A percentile compares a stretch with the other conserved stretches of the same genome.
These are phyloP conservation scores for Leccinum fallax DNA, from an alignment of 1,284 basidiomycete genomes.

Conservation along the genomic window DNA sequence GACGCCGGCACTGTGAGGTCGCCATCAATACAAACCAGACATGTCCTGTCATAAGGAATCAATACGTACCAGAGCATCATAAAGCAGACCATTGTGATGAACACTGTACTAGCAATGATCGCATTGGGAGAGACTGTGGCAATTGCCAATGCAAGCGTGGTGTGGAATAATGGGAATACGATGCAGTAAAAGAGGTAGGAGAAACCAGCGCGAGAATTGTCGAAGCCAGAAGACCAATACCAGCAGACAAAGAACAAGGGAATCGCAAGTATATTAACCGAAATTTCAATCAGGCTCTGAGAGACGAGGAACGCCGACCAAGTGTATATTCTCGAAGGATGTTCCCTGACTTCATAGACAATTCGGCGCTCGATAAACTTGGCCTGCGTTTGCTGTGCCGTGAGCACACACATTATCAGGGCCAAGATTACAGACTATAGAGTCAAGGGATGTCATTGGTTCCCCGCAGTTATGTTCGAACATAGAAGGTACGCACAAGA, in stretches of 20 bases:
- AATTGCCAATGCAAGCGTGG: constrained; percentile 57
- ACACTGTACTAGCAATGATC: constrained; percentile 64
- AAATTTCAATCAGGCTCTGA: constrained; percentile 62
- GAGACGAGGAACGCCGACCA: constrained; percentile 74
- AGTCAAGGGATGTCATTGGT: not conserved
- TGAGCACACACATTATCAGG: constrained; percentile 11
- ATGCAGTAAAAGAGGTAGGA: constrained; percentile 51
- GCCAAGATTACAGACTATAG: constrained; percentile 17
- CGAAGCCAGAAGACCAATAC: constrained; percentile 67
- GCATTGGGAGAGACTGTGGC: constrained; percentile 64
- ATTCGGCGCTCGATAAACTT: constrained; percentile 35
- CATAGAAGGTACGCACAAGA: constrained; percentile 43
- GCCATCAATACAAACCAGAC: constrained; percentile 26
- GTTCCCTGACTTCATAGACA: constrained; percentile 75
- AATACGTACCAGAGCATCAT: constrained; percentile 11
- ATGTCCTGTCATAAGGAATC: not conserved
- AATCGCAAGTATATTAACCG: constrained; percentile 62
- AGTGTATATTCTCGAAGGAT: constrained; percentile 76
- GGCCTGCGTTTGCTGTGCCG: constrained; percentile 22
- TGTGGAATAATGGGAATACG: constrained; percentile 52
- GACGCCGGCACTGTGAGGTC: constrained; percentile 59
- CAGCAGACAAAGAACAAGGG: constrained; percentile 62
- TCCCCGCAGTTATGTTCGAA: not conserved
- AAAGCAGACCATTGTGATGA: constrained; percentile 65
- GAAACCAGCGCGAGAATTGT: constrained; percentile 49